These are phyloP conservation scores for Diaporthe amygdali DNA, from an alignment of 2,329 filamentous ascomycete genomes.

Conservation along the genomic window DNA sequence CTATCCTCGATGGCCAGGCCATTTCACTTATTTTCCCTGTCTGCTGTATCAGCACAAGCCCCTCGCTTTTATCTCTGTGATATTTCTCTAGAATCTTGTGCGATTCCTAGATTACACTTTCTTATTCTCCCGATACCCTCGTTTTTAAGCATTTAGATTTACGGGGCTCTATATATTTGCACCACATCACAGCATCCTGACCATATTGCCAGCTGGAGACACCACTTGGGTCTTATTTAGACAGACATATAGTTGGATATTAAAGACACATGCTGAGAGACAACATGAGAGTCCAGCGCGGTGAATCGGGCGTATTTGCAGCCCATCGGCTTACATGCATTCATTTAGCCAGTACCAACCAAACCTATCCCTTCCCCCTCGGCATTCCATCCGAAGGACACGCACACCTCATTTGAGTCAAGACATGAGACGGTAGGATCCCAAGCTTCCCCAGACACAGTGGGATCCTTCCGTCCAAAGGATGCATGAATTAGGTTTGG, in stretches of 20 bases:
- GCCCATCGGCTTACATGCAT: background rate
- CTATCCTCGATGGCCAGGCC: background rate
- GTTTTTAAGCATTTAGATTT: background rate
- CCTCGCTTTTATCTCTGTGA: background rate
- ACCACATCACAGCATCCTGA: background rate
- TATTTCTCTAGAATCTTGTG: background rate
- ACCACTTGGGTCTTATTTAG: background rate
- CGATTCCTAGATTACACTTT: background rate
- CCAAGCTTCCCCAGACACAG: background rate
- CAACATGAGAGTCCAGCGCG: too few species aligned
- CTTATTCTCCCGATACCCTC: background rate
- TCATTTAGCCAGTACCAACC: background rate
- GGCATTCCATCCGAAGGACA: background rate
- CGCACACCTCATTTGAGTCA: background rate
- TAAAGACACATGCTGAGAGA: background rate
- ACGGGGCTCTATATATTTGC: background rate
- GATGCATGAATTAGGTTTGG: background rate
- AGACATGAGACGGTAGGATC: background rate
- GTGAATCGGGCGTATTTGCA: background rate
- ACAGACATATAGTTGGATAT: background rate
- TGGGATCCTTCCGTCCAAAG: background rate
- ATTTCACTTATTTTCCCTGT: background rate
- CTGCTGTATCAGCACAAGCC: background rate
- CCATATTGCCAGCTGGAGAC: background rate
- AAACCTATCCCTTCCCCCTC: background rate